A percentile compares a stretch with the other conserved stretches of the same genome.
Evolutionary conservation across 1,284 basidiomycete genomes (phyloP).

Genomic region (Trichosporon asahii): DNA sequence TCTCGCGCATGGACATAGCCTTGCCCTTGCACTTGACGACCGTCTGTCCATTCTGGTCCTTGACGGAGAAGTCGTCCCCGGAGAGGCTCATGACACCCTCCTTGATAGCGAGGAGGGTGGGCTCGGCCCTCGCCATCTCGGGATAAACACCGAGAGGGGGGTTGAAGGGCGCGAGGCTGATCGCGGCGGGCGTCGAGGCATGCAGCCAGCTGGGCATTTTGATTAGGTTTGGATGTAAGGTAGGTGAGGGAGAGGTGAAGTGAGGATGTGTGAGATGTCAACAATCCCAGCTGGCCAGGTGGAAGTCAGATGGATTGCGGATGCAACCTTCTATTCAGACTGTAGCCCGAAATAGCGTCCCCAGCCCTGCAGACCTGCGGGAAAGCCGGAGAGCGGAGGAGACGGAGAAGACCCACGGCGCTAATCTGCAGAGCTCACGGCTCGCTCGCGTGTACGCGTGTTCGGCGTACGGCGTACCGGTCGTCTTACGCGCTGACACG

Average conservation of each 20-base stretch:
- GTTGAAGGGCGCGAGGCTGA: conserved; percentile 34
- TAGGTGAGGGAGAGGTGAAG: neutral
- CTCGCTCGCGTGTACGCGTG: neutral
- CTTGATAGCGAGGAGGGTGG: conserved; percentile 43
- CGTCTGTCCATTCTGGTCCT: conserved; percentile 39
- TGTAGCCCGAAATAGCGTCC: neutral
- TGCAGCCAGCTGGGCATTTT: neutral
- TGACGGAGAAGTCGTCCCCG: conserved; percentile 41
- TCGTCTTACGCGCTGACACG: too few species aligned
- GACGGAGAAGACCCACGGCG: too few species aligned
- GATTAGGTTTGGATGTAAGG: neutral
- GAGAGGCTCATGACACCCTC: conserved; percentile 40
- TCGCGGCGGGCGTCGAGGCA: conserved; percentile 5
- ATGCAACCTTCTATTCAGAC: neutral
- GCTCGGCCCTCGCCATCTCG: conserved; percentile 31
- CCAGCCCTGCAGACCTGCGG: neutral
- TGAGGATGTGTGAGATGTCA: neutral
- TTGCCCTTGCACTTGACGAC: conserved; percentile 43
- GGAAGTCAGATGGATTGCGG: too few species aligned
- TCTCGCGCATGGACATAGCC: conserved; percentile 40
- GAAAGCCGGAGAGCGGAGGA: too few species aligned
- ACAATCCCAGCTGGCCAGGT: neutral
- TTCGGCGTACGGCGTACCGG: too few species aligned
- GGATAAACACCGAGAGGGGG: conserved; percentile 43
- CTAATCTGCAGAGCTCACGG: too few species aligned